Percentiles rank a stretch among this genome's conserved stretches.
phyloP scores from a whole-genome alignment of 345 rosid genomes.

The Lenwebbia sp. region DNA sequence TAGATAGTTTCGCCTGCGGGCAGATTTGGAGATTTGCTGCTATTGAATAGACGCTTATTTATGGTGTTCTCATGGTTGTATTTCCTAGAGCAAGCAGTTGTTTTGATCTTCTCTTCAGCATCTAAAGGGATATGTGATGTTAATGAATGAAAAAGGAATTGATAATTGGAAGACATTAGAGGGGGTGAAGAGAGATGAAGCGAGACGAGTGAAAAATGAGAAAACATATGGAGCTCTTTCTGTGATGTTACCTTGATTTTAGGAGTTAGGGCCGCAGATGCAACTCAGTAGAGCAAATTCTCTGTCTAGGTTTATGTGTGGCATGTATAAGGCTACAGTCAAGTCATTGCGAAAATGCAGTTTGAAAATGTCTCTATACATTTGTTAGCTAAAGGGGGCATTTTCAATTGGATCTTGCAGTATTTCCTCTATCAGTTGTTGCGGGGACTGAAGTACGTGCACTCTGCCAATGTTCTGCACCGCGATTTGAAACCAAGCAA shows the following conservation, averaged over 20 bases:
- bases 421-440: conserved; percentile 77
- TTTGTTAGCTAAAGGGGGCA: neutral
- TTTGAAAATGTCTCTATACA: neutral
- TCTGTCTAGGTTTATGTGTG: neutral
- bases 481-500: conserved; percentile 89
- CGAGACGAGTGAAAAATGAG: neutral
- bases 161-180: neutral
- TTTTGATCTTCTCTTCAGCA: neutral
- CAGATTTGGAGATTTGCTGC: neutral
- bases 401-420: conserved; percentile 14
- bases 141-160: neutral
- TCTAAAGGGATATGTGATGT: neutral
- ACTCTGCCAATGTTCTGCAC: conserved; percentile 67
- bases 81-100: neutral
- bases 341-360: neutral
- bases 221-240: neutral
- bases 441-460: conserved; percentile 60
- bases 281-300: neutral
- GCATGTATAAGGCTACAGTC: neutral
- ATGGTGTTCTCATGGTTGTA: neutral
- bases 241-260: neutral
- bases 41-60: rapidly evolving
- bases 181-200: neutral
- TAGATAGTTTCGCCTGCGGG: neutral
- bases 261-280: neutral